These are phyloP conservation scores for Vigna radiata DNA, from an alignment of 306 rosid genomes.

Conservation along the genomic window DNA sequence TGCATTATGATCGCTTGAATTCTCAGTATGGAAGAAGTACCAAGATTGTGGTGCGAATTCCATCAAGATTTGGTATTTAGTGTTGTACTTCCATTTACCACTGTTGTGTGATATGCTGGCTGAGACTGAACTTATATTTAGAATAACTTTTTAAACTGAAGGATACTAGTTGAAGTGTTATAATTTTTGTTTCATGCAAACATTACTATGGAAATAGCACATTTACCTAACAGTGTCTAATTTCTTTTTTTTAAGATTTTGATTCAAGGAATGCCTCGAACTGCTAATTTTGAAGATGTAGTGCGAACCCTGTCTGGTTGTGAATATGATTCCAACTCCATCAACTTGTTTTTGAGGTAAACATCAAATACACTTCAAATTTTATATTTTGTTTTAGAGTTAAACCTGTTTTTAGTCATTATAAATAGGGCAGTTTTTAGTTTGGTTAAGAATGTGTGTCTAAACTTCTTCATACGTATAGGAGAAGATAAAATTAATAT, in stretches of 20 bases:
- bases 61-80: neutral
- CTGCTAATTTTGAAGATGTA: constrained; percentile 47
- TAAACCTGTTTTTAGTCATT: neutral
- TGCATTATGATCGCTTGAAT: neutral
- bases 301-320: constrained; percentile 67
- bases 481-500: too few relatives aligned
- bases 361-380: constrained; percentile 16
- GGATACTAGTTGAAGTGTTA: constrained; percentile 35
- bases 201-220: constrained; percentile 11
- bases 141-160: constrained; percentile 4
- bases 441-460: too few relatives aligned
- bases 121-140: neutral
- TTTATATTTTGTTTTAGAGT: neutral
- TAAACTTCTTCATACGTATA: too few relatives aligned
- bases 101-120: constrained; percentile 20
- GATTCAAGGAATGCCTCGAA: constrained; percentile 69
- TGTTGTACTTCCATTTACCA: neutral
- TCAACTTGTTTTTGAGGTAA: constrained; percentile 60
- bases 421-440: neutral
- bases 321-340: constrained; percentile 58
- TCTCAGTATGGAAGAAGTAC: constrained; percentile 6
- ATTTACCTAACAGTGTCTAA: constrained; percentile 32
- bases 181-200: constrained; percentile 12
- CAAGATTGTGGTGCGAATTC: neutral
- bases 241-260: constrained; percentile 62